Base-by-base conservation (phyloP, 768 basidiomycete species). In the Collybiopsis confluens region DNA sequence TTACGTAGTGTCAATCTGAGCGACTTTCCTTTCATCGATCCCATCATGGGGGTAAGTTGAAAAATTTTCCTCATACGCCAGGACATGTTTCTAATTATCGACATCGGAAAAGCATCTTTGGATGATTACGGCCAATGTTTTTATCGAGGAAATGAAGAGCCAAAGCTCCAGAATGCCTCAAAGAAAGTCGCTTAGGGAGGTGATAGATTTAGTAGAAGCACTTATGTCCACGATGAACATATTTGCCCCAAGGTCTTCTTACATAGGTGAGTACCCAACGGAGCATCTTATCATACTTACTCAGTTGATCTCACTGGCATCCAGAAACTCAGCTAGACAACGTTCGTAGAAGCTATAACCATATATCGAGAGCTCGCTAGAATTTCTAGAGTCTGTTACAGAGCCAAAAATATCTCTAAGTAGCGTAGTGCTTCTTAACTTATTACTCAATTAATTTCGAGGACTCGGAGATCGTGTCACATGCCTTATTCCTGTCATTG, bases 1-100 rank as follows among this genome's bases (percentile, higher is more conserved):
- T 21, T 58, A 8, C 46, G 42, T 1, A 45, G 51, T 21, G 44
- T 49, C 1, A 50, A 61, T 27, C 35, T 61, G 16, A 27, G 16
- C 27, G 57, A 54, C 13, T 43, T 61, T 11, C 52, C 40, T 11
- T 58, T 52, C 37, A 52, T 61, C 21, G 59, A 61, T 46, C 56
- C 59, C 18, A 60, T 60, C 23, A 40, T 56, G 10, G 59, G 59
- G 41, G 59, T 61, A 45, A 47, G 57, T 44, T 33, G 13, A 6
- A 33, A 21, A 20, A 4, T 35, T 23, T 11, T 33, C 3, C 4
- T 1, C 3, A 33, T 37, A 16, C 20, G 4, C 9, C 15, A 3
- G n/a, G 23, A 21, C 27, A 23, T 26, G 44, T 30, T 13, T 28
- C 11, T 44, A 3, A 7, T 44, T 30, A n/a, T n/a, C n/a, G n/a